phyloP scores from a whole-genome alignment of 2,329 filamentous ascomycete species.

The Botrytis deweyae region DNA sequence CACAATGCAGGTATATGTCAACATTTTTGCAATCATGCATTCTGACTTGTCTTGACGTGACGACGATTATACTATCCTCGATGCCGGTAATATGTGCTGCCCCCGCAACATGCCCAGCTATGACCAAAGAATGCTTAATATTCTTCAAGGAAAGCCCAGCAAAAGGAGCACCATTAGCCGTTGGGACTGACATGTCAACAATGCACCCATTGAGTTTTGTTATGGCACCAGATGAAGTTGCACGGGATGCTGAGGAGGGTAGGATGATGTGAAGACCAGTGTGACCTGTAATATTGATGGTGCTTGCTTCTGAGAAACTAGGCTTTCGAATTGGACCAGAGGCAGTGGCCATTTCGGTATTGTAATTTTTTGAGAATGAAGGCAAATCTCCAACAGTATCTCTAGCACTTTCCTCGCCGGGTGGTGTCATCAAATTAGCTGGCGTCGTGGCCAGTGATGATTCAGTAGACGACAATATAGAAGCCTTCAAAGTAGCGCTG shows the following conservation, averaged over 20 bases:
- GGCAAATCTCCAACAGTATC: conserved; percentile 45
- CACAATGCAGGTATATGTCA: conserved; percentile 78
- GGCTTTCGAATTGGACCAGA: conserved; percentile 53
- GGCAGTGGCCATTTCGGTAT: conserved; percentile 51
- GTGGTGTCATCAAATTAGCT: conserved; percentile 31
- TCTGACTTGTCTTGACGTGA: conserved; percentile 81
- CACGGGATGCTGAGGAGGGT: conserved; percentile 66
- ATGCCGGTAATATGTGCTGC: conserved; percentile 80
- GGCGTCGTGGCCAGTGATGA: conserved; percentile 46
- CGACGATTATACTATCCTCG: conserved; percentile 70
- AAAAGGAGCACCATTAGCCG: conserved; percentile 61
- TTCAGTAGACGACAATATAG: conserved; percentile 40
- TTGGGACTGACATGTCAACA: conserved; percentile 75
- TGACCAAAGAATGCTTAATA: conserved; percentile 67
- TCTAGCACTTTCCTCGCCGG: conserved; percentile 31
- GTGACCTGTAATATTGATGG: conserved; percentile 67
- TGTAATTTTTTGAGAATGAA: conserved; percentile 52
- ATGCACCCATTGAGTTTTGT: conserved; percentile 69
- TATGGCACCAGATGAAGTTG: conserved; percentile 71
- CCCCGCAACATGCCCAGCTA: conserved; percentile 76
- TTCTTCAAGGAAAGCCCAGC: conserved; percentile 69
- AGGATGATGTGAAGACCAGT: conserved; percentile 72
- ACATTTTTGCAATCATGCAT: conserved; percentile 86
- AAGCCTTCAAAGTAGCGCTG: conserved; percentile 39
- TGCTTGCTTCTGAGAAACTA: conserved; percentile 60